Evolutionary conservation across 345 rosid genomes (phyloP).

Genomic region (Eucalyptus erythrocorys): DNA sequence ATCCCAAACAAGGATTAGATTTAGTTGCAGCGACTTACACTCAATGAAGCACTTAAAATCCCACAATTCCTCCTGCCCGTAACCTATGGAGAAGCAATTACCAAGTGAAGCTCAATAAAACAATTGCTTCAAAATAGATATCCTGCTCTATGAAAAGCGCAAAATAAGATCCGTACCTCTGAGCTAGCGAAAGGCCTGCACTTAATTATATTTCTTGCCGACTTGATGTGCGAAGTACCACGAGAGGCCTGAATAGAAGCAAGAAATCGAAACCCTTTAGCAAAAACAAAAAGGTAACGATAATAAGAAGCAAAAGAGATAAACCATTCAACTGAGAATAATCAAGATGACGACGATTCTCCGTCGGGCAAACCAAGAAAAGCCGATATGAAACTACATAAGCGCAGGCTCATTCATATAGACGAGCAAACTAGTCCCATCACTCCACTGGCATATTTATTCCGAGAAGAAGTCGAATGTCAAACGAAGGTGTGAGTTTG

Average conservation of each 20-base stretch:
- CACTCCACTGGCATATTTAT: background rate
- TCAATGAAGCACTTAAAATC: constrained; percentile 18
- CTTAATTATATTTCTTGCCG: constrained; percentile 22
- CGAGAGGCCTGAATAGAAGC: constrained; percentile 12
- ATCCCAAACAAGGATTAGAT: background rate
- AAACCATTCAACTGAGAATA: background rate
- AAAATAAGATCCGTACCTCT: constrained; percentile 34
- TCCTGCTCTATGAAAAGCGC: background rate
- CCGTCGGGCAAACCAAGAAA: background rate
- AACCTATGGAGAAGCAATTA: constrained; percentile 21
- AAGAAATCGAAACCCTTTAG: constrained; percentile 1
- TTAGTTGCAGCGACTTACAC: constrained; percentile 20
- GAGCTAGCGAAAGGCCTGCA: constrained; percentile 28
- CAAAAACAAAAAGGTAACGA: background rate
- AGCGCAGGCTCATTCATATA: background rate
- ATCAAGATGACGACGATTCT: background rate
- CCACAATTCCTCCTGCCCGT: constrained; percentile 18
- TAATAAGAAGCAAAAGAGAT: background rate
- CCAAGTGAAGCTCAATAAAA: background rate
- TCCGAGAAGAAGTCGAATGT: background rate
- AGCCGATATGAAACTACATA: background rate
- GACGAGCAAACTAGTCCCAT: background rate
- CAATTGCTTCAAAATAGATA: background rate
- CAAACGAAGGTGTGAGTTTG: background rate
- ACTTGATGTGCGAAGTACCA: constrained; percentile 15